A percentile compares a stretch with the other conserved stretches of the same genome.
These are phyloP conservation scores for Termitomyces sp. DNA, from an alignment of 768 basidiomycete genomes.

Conservation along the genomic window DNA sequence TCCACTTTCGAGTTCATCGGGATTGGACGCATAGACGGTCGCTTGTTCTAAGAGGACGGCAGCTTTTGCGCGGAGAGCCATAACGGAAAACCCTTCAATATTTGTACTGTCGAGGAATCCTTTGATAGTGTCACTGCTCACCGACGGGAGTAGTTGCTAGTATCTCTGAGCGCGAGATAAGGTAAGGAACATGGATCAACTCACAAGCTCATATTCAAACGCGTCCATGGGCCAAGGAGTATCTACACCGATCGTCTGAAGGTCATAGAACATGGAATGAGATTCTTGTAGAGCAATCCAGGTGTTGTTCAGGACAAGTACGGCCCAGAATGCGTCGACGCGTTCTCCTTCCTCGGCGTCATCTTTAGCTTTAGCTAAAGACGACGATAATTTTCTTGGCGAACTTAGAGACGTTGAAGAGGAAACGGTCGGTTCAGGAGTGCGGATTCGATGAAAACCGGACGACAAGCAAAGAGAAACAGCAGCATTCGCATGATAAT, in stretches of 20 bases:
- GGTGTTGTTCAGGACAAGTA: slow-evolving; percentile 35
- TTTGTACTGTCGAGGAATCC: slow-evolving; percentile 20
- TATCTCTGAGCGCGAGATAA: neutral
- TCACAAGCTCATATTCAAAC: slow-evolving; percentile 11
- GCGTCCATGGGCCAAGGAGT: slow-evolving; percentile 30
- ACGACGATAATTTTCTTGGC: slow-evolving; percentile 20
- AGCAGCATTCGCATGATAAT: slow-evolving; percentile 45
- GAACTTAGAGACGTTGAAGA: neutral
- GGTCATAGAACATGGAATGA: slow-evolving; percentile 36
- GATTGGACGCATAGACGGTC: slow-evolving; percentile 5
- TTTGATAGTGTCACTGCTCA: slow-evolving; percentile 20
- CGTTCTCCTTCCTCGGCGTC: slow-evolving; percentile 24
- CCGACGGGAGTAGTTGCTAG: slow-evolving; percentile 11
- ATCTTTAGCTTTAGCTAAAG: slow-evolving; percentile 17
- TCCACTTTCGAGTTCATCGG: slow-evolving; percentile 1
- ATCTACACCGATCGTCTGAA: slow-evolving; percentile 24
- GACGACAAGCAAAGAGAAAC: slow-evolving; percentile 32
- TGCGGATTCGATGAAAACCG: slow-evolving; percentile 28
- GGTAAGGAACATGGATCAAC: neutral
- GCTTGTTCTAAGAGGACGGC: slow-evolving; percentile 31
- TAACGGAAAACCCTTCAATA: slow-evolving; percentile 19
- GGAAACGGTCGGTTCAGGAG: neutral
- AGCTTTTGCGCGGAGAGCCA: slow-evolving; percentile 23
- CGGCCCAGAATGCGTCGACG: slow-evolving; percentile 29
- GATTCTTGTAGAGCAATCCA: slow-evolving; percentile 40